Base-by-base conservation (phyloP, 768 basidiomycete genomes). In the Rhizopogon vinicolor region DNA sequence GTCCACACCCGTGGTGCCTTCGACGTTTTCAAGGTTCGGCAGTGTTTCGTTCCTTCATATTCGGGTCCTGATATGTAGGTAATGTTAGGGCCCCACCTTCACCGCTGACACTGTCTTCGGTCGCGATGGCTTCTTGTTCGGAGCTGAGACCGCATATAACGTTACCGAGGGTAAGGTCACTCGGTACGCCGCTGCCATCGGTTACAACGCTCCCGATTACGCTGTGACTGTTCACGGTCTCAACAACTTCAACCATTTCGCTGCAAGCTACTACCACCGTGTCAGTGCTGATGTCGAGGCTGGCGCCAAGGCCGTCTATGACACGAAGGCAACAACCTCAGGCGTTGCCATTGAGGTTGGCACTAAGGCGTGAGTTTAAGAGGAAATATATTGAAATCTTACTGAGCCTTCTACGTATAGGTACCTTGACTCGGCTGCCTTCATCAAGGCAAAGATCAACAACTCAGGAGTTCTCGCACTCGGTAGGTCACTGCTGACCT, bases 381-480 rank as follows among this genome's bases (percentile, higher is more conserved):
- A 19, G 35, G 28, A 46, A 10, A 0, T 29, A 0, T 1, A 52
- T 35, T 13, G 44, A 19, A 14, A 7, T 19, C 28, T 25, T 35
- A 19, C 31, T 54, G 18, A 60, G 18, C 49, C 0, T 7, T 53
- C 54, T 33, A 51, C 37, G 33, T 43, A 44, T 54, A 90, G 86
- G 46, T 86, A 86, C 77, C 86, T 95, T 60, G 94, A 98, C 76
- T 73, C 80, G 31, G 86, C 93, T 61, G 88, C 94, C 8, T 98
- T 91, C 68, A 81, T 98, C 76, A 98, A 99, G 83, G 91, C 94
- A 63, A 98, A 98, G 83, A 95, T 98, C 79, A 98, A 98, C 85
- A 96, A 95, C 77, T 71, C 85, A 56, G 95, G 95, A 80, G 81
- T 95, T 68, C 81, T 97, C 62, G 88, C 84, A 65, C 85, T 96